These are phyloP conservation scores for Kickxella alabastrina DNA, from an alignment of 192 early-diverging fungal species.

Conservation along the genomic window DNA sequence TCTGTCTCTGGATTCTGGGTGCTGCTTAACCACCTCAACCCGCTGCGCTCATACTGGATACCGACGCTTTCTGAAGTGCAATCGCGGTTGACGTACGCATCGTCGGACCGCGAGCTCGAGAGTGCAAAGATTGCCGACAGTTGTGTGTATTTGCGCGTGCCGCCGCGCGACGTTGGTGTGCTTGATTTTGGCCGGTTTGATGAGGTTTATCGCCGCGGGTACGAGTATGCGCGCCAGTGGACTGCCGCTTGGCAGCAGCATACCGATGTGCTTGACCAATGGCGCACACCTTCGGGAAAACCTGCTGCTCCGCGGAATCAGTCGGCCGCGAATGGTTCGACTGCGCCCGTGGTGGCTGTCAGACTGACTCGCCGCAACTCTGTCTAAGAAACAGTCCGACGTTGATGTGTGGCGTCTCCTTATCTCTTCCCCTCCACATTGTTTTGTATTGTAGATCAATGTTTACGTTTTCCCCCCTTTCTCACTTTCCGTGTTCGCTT, in stretches of 20 bases:
- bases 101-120: constrained; percentile 83
- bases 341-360: constrained; percentile 3
- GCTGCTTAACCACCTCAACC: constrained; percentile 75
- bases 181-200: constrained; percentile 89
- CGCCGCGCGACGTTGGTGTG: constrained; percentile 80
- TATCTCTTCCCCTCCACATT: not conserved
- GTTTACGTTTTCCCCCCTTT: too few relatives aligned
- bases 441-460: too few relatives aligned
- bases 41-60: constrained; percentile 67
- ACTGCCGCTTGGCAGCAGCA: constrained; percentile 77
- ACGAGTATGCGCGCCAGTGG: constrained; percentile 75
- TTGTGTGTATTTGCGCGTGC: constrained; percentile 82
- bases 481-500: too few relatives aligned
- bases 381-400: constrained; percentile 4
- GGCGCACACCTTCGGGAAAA: constrained; percentile 8
- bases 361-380: constrained; percentile 34
- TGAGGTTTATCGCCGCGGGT: constrained; percentile 84
- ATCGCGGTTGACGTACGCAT: constrained; percentile 87
- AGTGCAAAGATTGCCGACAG: constrained; percentile 79
- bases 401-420: not conserved
- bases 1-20: constrained; percentile 92
- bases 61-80: constrained; percentile 94
- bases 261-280: constrained; percentile 62
- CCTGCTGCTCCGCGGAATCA: not conserved
- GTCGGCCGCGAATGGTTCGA: not conserved